These are phyloP conservation scores for Nicotiana noctiflora DNA, from an alignment of 257 asterid genomes.

Conservation along the genomic window DNA sequence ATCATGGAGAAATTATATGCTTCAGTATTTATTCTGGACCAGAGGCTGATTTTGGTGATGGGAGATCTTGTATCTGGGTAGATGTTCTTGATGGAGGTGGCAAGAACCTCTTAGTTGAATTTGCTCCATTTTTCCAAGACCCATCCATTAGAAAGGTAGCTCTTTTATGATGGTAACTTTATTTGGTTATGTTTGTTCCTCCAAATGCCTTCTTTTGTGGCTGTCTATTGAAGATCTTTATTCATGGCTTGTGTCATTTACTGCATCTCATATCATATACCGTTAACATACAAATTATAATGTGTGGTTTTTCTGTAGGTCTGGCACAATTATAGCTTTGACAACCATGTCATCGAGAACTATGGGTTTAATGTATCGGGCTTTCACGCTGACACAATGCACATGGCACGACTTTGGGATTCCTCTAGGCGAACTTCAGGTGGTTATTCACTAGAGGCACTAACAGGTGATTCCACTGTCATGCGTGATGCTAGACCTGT, in stretches of 20 bases:
- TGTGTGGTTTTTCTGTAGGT: constrained; percentile 49
- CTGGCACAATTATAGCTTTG: constrained; percentile 99
- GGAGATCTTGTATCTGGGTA: constrained; percentile 86
- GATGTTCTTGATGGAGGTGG: constrained; percentile 97
- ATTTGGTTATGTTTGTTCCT: constrained; percentile 4
- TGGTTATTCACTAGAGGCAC: constrained; percentile 96
- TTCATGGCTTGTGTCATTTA: not conserved
- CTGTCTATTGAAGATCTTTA: not conserved
- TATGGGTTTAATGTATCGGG: constrained; percentile 77
- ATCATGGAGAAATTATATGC: constrained; percentile 90
- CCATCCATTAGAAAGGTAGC: constrained; percentile 66
- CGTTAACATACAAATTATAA: not conserved
- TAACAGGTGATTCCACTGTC: constrained; percentile 54
- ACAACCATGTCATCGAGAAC: constrained; percentile 80
- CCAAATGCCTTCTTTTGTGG: not conserved
- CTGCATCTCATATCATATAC: not conserved
- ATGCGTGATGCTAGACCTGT: constrained; percentile 61
- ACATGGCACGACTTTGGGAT: constrained; percentile 97
- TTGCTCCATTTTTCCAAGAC: constrained; percentile 83
- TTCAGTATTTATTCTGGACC: constrained; percentile 89
- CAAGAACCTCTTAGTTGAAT: constrained; percentile 52
- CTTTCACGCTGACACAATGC: constrained; percentile 95
- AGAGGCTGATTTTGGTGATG: constrained; percentile 78
- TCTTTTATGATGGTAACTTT: constrained; percentile 1
- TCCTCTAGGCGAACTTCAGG: constrained; percentile 77